Conservation (phyloP, 179 eudicot species). For the Spinacia oleracea region DNA sequence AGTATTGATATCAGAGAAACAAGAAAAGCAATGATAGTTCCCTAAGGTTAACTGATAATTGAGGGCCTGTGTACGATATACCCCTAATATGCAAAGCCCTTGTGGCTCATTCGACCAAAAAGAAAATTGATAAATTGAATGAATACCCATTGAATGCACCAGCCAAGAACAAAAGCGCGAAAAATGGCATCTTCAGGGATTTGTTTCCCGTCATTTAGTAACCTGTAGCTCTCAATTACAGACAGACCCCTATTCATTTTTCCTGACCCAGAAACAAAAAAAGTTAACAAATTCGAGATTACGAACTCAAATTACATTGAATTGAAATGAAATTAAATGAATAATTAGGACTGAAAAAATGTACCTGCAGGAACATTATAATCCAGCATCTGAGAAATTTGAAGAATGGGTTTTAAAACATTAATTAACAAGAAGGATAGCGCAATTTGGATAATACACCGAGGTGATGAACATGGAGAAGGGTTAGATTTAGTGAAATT, state of each 20-base stretch:
- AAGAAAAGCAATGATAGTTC: too few relatives aligned
- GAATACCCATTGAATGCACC: constrained; percentile 88
- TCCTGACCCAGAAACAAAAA: constrained; percentile 38
- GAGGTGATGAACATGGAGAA: too few relatives aligned
- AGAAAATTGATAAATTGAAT: too few relatives aligned
- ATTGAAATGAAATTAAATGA: background rate
- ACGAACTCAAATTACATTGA: background rate
- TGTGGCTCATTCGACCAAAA: too few relatives aligned
- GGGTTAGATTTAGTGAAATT: too few relatives aligned
- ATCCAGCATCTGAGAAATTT: constrained; percentile 62
- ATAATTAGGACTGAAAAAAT: background rate
- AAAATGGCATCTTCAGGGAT: constrained; percentile 49
- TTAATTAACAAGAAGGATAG: background rate
- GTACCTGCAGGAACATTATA: constrained; percentile 83
- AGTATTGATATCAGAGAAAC: too few relatives aligned
- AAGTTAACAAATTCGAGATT: background rate
- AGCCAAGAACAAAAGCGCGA: constrained; percentile 64
- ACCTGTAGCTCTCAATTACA: constrained; percentile 57
- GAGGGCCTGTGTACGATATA: too few relatives aligned
- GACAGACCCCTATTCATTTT: constrained; percentile 75
- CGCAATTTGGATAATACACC: too few relatives aligned
- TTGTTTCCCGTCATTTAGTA: constrained; percentile 52
- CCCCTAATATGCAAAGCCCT: too few relatives aligned
- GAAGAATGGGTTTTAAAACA: background rate
- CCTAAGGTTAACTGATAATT: too few relatives aligned